phyloP scores from a whole-genome alignment of 768 basidiomycete species.

The Phanerochaete sordida region DNA sequence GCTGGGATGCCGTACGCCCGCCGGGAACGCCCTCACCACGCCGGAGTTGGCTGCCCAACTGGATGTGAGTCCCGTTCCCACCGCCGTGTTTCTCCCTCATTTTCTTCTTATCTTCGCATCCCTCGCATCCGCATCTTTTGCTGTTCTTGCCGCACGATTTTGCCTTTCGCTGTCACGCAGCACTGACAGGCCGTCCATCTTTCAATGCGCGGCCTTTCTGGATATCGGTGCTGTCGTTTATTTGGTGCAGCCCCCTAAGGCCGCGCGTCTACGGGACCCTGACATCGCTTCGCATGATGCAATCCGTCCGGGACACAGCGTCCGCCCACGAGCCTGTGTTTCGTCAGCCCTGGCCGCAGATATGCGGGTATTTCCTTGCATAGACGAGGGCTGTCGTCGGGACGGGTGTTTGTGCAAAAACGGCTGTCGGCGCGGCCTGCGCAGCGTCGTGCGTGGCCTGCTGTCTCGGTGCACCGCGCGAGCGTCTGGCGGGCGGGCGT shows the following conservation, averaged over 20 bases:
- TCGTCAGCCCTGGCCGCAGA: neutral
- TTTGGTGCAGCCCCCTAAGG: neutral
- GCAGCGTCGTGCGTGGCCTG: neutral
- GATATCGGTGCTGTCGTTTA: neutral
- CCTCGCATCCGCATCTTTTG: neutral
- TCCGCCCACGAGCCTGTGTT: neutral
- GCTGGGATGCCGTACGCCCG: slow-evolving; percentile 2
- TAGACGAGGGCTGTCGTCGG: neutral
- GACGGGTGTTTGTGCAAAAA: too few relatives aligned
- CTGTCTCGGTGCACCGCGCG: neutral
- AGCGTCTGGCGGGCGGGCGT: neutral
- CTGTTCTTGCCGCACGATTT: neutral
- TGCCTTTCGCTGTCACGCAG: neutral
- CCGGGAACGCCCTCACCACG: neutral
- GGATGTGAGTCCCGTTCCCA: slow-evolving; percentile 5
- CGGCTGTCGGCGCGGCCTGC: too few relatives aligned
- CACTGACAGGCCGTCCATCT: too few relatives aligned
- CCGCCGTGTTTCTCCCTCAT: neutral
- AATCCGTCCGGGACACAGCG: neutral
- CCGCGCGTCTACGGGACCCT: neutral
- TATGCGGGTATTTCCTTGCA: neutral
- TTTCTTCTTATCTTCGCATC: neutral
- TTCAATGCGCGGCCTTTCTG: neutral
- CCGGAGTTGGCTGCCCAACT: slow-evolving; percentile 1
- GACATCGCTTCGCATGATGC: neutral